Evolutionary conservation across 1,284 basidiomycete species (phyloP).

Genomic region (Malassezia sympodialis): DNA sequence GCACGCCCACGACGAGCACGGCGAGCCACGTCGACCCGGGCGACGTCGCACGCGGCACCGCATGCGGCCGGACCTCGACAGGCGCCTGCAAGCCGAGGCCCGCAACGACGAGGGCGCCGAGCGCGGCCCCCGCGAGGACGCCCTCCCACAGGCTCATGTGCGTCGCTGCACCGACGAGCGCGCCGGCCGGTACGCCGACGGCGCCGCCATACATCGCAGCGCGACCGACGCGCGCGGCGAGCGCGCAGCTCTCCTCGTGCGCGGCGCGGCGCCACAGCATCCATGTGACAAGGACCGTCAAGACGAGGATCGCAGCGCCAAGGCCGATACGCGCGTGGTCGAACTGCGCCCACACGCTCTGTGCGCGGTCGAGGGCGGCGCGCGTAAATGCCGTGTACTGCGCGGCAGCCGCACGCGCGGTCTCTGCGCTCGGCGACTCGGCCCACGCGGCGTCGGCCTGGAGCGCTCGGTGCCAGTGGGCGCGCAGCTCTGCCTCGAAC

Average conservation of each 20-base stretch:
- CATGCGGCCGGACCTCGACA: neutral
- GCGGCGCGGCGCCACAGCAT: constrained; percentile 4
- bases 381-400: constrained; percentile 55
- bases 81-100: neutral
- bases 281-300: neutral
- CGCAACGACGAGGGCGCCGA: neutral
- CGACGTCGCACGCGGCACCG: neutral
- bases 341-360: constrained; percentile 89
- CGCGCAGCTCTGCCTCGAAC: constrained; percentile 37
- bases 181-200: neutral
- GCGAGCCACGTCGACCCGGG: neutral
- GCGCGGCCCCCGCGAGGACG: neutral
- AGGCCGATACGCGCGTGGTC: constrained; percentile 65
- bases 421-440: constrained; percentile 18
- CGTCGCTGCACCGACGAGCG: neutral
- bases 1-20: constrained; percentile 11
- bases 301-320: constrained; percentile 53
- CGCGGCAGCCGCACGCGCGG: constrained; percentile 17
- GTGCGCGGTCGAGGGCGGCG: constrained; percentile 61
- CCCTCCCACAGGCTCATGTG: neutral
- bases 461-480: constrained; percentile 24
- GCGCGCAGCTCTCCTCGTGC: neutral
- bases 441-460: constrained; percentile 25
- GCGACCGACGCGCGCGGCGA: neutral
- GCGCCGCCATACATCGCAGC: neutral